Conservation (phyloP, 2,329 filamentous ascomycete genomes). For the Chrysosporium keratinophilum region DNA sequence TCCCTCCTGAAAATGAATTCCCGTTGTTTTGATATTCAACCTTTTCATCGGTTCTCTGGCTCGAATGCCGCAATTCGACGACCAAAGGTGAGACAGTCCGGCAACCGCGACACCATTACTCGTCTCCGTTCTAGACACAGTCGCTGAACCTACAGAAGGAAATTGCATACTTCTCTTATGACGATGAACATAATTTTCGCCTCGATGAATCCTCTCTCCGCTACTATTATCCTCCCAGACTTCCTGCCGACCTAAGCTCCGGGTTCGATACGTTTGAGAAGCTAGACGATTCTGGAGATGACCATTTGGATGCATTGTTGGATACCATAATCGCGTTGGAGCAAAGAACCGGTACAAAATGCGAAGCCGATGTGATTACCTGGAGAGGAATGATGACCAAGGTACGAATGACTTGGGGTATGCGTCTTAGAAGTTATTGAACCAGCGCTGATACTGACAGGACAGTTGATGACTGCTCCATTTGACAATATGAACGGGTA, state of each 20-base stretch:
- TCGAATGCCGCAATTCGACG: conserved; percentile 60
- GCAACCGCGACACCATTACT: neutral
- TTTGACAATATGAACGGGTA: conserved; percentile 75
- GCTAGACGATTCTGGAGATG: conserved; percentile 69
- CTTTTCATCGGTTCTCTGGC: conserved; percentile 58
- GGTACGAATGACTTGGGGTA: conserved; percentile 38
- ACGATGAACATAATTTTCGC: conserved; percentile 66
- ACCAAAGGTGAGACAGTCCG: conserved; percentile 49
- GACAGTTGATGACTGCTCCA: conserved; percentile 70
- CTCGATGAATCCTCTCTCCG: conserved; percentile 68
- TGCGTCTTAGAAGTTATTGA: neutral
- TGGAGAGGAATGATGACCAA: conserved; percentile 99
- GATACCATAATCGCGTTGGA: conserved; percentile 66
- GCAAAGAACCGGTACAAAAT: conserved; percentile 53
- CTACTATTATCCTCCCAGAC: conserved; percentile 72
- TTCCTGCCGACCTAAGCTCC: conserved; percentile 62
- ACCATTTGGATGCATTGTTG: conserved; percentile 77
- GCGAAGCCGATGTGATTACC: conserved; percentile 71
- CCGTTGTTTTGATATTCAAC: conserved; percentile 54
- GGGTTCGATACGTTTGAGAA: conserved; percentile 78
- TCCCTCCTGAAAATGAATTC: conserved; percentile 24
- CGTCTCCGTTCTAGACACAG: neutral
- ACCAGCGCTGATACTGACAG: neutral
- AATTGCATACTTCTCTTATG: conserved; percentile 87
- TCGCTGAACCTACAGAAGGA: conserved; percentile 47